These are phyloP conservation scores for Coemansia sp. DNA, from an alignment of 192 early-diverging fungal species.

Conservation along the genomic window DNA sequence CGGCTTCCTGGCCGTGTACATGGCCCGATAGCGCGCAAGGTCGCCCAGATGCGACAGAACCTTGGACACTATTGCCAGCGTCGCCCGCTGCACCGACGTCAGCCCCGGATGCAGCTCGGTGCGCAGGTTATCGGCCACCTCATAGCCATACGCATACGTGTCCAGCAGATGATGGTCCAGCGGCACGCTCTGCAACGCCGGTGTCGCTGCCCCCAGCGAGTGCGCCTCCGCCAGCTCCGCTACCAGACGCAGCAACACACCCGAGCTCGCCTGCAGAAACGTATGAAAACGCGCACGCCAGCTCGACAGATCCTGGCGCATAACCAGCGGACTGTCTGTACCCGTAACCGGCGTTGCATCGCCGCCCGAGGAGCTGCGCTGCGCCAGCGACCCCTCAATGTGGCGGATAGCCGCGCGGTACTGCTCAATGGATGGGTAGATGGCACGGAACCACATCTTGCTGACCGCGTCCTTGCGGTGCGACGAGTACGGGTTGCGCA, in stretches of 20 bases:
- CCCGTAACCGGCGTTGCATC: neutral
- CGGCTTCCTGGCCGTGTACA: conserved; percentile 24
- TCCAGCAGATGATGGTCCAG: conserved; percentile 26
- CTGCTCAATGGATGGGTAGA: conserved; percentile 39
- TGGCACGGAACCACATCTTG: conserved; percentile 40
- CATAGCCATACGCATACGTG: conserved; percentile 23
- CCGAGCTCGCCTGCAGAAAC: conserved; percentile 31
- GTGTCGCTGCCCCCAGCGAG: conserved; percentile 12
- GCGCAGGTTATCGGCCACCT: conserved; percentile 19
- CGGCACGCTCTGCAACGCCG: conserved; percentile 10
- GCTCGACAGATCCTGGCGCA: conserved; percentile 18
- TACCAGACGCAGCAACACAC: conserved; percentile 22
- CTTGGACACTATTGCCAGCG: conserved; percentile 22
- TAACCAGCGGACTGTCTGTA: no score
- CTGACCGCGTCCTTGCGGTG: conserved; percentile 38
- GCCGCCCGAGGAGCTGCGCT: neutral
- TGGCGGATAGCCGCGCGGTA: conserved; percentile 37
- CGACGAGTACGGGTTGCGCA: conserved; percentile 41
- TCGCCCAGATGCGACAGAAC: conserved; percentile 39
- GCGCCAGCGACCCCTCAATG: conserved; percentile 5
- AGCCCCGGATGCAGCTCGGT: conserved; percentile 26
- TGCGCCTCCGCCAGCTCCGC: conserved; percentile 30
- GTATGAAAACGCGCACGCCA: conserved; percentile 35
- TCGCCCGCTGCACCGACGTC: conserved; percentile 17
- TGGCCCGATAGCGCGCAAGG: conserved; percentile 32